phyloP scores from a whole-genome alignment of 305 asterid species.

The Fraxinus paxiana region DNA sequence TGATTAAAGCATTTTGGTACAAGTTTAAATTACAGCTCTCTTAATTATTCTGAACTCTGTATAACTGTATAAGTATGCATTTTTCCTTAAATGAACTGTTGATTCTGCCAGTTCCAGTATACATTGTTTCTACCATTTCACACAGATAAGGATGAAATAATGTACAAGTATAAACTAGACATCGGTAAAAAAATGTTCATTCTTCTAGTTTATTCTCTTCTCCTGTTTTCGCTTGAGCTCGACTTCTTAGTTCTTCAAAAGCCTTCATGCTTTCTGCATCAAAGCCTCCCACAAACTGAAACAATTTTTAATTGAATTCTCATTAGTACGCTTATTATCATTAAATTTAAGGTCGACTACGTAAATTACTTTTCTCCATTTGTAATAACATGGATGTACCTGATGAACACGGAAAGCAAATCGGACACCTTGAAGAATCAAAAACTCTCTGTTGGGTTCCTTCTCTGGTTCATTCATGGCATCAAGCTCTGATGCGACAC shows the following conservation, averaged over 20 bases:
- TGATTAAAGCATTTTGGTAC: background rate
- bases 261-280: constrained; percentile 98
- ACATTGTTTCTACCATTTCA: constrained; percentile 27
- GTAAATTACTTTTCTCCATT: background rate
- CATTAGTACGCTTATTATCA: background rate
- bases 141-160: constrained; percentile 37
- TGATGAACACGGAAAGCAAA: constrained; percentile 98
- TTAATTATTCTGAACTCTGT: constrained; percentile 14
- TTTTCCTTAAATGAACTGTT: constrained; percentile 15
- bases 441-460: constrained; percentile 91
- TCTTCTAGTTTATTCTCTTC: constrained; percentile 46
- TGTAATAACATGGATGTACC: constrained; percentile 38
- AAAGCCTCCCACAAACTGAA: constrained; percentile 99
- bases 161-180: constrained; percentile 35
- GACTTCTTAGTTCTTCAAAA: constrained; percentile 92
- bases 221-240: constrained; percentile 49
- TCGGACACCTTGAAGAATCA: constrained; percentile 91
- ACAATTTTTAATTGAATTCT: background rate
- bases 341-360: background rate
- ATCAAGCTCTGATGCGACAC: constrained; percentile 88
- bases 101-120: constrained; percentile 33
- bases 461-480: constrained; percentile 72
- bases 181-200: constrained; percentile 19
- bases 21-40: background rate
- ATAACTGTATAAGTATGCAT: constrained; percentile 14